Percentiles rank a stretch among this genome's conserved stretches.
phyloP scores from a whole-genome alignment of 139 green algal genomes.

The Eudorina sp. region DNA sequence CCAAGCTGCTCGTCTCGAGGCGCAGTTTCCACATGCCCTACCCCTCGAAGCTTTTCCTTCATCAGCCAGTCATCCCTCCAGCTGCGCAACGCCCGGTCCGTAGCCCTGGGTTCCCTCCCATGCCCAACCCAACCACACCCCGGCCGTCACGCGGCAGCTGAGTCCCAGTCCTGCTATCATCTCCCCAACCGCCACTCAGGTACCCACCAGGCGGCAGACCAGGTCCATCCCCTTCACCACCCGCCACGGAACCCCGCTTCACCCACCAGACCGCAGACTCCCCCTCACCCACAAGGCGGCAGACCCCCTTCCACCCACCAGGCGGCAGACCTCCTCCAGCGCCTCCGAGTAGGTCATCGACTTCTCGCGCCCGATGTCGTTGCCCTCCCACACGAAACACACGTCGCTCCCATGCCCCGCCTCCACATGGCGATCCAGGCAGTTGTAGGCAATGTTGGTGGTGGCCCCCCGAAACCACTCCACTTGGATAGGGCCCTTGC shows the following conservation, averaged over 20 bases:
- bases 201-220: too few relatives aligned
- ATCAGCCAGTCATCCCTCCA: too few relatives aligned
- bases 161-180: neutral
- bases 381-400: slow-evolving; percentile 91
- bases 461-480: slow-evolving; percentile 86
- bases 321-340: slow-evolving; percentile 76
- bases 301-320: slow-evolving; percentile 57
- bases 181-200: neutral
- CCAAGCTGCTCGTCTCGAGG: too few relatives aligned
- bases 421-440: slow-evolving; percentile 81
- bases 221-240: neutral
- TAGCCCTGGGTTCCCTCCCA: too few relatives aligned
- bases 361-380: slow-evolving; percentile 76
- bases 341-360: slow-evolving; percentile 86
- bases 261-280: neutral
- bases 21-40: too few relatives aligned
- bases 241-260: neutral
- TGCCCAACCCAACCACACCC: too few relatives aligned
- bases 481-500: slow-evolving; percentile 77
- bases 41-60: too few relatives aligned
- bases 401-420: slow-evolving; percentile 70
- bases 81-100: too few relatives aligned
- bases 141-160: too few relatives aligned
- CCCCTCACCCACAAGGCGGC: neutral
- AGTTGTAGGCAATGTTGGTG: slow-evolving; percentile 93